Base-by-base conservation (phyloP, 805 yeast species). In the Candida corydali region DNA sequence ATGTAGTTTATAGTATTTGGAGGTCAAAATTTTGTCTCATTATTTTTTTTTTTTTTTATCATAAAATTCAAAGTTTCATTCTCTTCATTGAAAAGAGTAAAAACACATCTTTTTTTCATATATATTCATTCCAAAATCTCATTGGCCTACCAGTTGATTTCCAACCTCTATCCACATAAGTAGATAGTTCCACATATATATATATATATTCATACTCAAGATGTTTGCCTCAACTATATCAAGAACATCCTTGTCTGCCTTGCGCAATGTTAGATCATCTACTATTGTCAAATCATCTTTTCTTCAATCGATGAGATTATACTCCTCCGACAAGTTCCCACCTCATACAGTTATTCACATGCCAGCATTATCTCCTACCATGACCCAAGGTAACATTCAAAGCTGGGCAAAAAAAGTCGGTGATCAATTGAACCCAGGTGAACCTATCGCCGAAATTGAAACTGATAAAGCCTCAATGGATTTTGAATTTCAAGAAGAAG, bases 291-390 rank as follows among this genome's bases (percentile, higher is more conserved):
- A 18, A 23, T 7, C 16, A 7, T 32, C 34, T 3, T 32, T 32
- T 17, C 23, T 55, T 34, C 61, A 55, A 44, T 52, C 59, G 51
- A 63, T 65, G 23, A 55, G 73, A 51, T 59, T 61, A 41, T 67
- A 67, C 53, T 55, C 71, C 17, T 61, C 71, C 20, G 61, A 61
- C 26, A 65, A 67, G 48, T 86, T 77, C 66, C 96, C 96, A 24
- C 63, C 79, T 15, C 97, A 93, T 65, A 78, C 84, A 42, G 80
- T 93, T 55, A 87, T 93, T 52, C 82, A 82, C 60, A 93, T 93
- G 98, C 99, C 98, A 33, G 98, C 99, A 8, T 72, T 93, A 54
- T 91, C 98, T n/a, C 98, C 99, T 47, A 93, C 99, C 37, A 93
- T 93, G 99, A 85, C 96, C 43, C 91, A 86, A 58, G 98, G 98